phyloP scores from a whole-genome alignment of 108 stramenopile genomes.

The Schizochytrium sp. region DNA sequence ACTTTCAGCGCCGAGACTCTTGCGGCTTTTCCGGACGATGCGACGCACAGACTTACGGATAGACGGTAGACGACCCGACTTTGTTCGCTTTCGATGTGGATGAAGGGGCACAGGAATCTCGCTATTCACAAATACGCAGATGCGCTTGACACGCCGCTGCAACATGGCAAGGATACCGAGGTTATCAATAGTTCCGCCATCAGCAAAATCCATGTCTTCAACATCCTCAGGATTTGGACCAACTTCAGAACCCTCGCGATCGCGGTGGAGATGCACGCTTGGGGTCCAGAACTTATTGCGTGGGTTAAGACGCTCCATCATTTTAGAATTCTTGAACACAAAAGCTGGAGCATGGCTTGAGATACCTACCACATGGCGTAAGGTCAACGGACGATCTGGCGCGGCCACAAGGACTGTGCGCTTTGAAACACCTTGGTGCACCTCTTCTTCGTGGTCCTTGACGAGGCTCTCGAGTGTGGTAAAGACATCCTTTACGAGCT shows the following conservation, averaged over 20 bases:
- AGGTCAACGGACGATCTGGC: conserved; percentile 29
- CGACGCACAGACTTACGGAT: conserved; percentile 23
- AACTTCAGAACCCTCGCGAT: no score
- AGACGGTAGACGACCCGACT: neutral
- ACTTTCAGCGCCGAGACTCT: neutral
- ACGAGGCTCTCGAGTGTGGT: conserved; percentile 34
- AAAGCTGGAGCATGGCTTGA: conserved; percentile 49
- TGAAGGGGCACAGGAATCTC: conserved; percentile 18
- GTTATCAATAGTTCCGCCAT: conserved; percentile 35
- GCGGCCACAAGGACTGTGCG: neutral
- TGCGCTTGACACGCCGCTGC: neutral
- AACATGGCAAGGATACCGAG: conserved; percentile 49
- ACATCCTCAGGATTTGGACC: neutral
- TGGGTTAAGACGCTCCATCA: conserved; percentile 43
- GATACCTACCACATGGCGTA: conserved; percentile 32
- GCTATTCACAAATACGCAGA: conserved; percentile 53
- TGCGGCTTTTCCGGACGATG: neutral
- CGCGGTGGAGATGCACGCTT: neutral
- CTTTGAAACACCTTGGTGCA: conserved; percentile 41
- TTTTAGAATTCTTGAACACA: neutral
- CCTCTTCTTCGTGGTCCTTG: conserved; percentile 7
- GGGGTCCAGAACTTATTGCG: conserved; percentile 39
- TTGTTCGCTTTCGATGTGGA: neutral
- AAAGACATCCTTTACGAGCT: conserved; percentile 8
- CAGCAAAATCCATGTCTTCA: conserved; percentile 50